Evolutionary conservation across 1,284 basidiomycete species (phyloP).

Genomic region (Pyrrhoderma noxium): DNA sequence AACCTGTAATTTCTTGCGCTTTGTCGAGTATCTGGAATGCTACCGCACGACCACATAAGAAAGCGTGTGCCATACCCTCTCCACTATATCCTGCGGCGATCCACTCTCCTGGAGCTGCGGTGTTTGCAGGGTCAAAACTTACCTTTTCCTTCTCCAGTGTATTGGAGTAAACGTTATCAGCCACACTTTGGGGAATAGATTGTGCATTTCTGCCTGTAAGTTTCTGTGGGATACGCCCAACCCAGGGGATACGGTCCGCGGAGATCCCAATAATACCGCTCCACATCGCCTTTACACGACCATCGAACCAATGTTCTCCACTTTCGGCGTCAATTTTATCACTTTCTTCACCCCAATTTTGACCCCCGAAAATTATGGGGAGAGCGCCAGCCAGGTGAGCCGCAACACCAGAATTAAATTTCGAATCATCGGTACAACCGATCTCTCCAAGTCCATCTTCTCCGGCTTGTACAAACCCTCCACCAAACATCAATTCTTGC

Average conservation of each 20-base stretch:
- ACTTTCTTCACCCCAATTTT: slow-evolving; percentile 27
- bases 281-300: slow-evolving; percentile 46
- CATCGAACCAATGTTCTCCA: slow-evolving; percentile 26
- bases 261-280: slow-evolving; percentile 53
- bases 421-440: slow-evolving; percentile 38
- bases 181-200: background rate
- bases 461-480: slow-evolving; percentile 33
- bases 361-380: slow-evolving; percentile 39
- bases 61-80: slow-evolving; percentile 63
- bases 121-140: background rate
- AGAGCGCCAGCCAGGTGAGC: slow-evolving; percentile 42
- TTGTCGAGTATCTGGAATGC: slow-evolving; percentile 47
- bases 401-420: slow-evolving; percentile 34
- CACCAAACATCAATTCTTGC: slow-evolving; percentile 60
- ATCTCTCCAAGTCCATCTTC: slow-evolving; percentile 31
- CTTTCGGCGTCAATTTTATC: slow-evolving; percentile 13
- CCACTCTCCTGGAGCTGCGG: slow-evolving; percentile 39
- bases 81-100: slow-evolving; percentile 53
- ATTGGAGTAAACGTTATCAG: background rate
- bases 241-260: slow-evolving; percentile 47
- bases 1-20: slow-evolving; percentile 29
- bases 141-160: background rate
- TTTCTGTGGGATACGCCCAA: slow-evolving; percentile 40
- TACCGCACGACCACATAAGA: slow-evolving; percentile 50
- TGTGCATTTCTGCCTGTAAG: slow-evolving; percentile 29